phyloP scores from a whole-genome alignment of 805 yeast species.

The Saccharomycopsis amapae region DNA sequence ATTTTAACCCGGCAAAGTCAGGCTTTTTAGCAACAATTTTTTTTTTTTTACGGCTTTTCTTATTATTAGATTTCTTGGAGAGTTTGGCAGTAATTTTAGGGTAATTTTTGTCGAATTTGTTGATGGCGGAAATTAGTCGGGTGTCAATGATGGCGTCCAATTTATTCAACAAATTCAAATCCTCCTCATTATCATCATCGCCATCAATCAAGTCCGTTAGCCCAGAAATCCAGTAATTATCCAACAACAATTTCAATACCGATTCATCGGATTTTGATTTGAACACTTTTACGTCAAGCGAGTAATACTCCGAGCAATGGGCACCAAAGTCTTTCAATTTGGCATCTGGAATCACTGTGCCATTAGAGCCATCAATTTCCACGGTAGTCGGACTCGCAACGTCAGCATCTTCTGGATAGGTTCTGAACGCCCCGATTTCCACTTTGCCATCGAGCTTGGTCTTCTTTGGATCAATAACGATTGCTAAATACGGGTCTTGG shows the following conservation, averaged over 20 bases:
- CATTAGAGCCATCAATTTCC: constrained; percentile 3
- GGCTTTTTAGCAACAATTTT: too few relatives aligned
- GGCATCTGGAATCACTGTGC: constrained; percentile 36
- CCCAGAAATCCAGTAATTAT: constrained; percentile 41
- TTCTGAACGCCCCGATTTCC: constrained; percentile 85
- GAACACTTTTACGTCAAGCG: constrained; percentile 56
- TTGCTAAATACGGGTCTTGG: constrained; percentile 87
- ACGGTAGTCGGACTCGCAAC: constrained; percentile 2
- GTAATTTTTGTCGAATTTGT: constrained; percentile 1
- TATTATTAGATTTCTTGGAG: neutral
- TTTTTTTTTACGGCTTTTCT: neutral
- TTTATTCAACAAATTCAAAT: constrained; percentile 9
- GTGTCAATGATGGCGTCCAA: neutral
- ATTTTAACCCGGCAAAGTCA: neutral
- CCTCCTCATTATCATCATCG: constrained; percentile 13
- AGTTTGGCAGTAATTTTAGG: constrained; percentile 3
- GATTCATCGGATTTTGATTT: constrained; percentile 43
- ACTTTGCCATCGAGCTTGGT: constrained; percentile 56
- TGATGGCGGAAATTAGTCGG: neutral
- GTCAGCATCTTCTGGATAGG: constrained; percentile 39
- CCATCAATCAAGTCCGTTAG: constrained; percentile 23
- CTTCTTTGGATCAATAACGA: constrained; percentile 79
- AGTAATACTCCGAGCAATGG: constrained; percentile 63
- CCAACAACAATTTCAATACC: constrained; percentile 38
- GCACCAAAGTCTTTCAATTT: constrained; percentile 61